phyloP scores from a whole-genome alignment of 768 basidiomycete species.

The Cystofilobasidium ferigula region DNA sequence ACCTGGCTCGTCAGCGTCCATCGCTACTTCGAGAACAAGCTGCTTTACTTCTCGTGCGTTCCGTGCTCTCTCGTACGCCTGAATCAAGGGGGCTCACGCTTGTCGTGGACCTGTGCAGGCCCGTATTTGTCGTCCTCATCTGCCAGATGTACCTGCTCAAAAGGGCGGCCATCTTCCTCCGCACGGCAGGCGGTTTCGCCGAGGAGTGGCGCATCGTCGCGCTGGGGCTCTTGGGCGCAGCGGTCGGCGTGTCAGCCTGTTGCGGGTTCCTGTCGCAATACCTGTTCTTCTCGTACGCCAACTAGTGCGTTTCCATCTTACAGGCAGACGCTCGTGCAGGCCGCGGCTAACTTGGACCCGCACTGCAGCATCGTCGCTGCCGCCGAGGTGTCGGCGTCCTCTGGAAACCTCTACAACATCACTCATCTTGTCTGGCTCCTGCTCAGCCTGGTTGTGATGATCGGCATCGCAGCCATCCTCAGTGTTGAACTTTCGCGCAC shows the following conservation, averaged over 20 bases:
- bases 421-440: neutral
- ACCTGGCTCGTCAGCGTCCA: neutral
- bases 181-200: neutral
- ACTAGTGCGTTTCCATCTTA: neutral
- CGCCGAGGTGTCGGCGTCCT: neutral
- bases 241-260: neutral
- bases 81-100: neutral
- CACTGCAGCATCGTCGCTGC: neutral
- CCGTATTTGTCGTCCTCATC: neutral
- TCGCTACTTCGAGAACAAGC: neutral
- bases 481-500: neutral
- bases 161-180: neutral
- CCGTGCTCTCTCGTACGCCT: neutral
- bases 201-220: neutral
- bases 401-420: neutral
- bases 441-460: neutral
- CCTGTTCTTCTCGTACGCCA: neutral
- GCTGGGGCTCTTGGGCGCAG: neutral
- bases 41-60: neutral
- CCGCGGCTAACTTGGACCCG: too few relatives aligned
- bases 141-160: neutral
- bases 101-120: neutral
- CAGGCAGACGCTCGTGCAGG: neutral
- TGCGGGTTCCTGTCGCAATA: conserved; percentile 2
- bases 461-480: neutral